phyloP scores from a whole-genome alignment of 805 yeast species.

The Wickerhamiella sorbophila region DNA sequence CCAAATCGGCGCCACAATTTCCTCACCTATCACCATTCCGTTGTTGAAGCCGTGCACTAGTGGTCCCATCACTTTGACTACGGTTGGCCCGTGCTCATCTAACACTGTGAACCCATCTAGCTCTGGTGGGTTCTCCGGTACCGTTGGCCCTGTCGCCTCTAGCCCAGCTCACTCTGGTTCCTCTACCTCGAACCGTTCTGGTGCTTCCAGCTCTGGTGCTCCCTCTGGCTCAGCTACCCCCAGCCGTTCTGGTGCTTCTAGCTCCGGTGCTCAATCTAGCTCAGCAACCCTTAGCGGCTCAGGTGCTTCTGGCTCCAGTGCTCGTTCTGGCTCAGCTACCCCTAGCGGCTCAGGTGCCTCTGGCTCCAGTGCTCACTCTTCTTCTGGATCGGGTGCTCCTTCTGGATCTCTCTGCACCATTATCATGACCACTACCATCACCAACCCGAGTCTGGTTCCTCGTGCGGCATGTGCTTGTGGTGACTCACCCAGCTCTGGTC shows the following conservation, averaged over 20 bases:
- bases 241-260: too few relatives aligned
- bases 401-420: too few relatives aligned
- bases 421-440: too few relatives aligned
- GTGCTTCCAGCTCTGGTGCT: conserved; percentile 45
- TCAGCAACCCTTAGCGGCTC: neutral
- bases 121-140: too few relatives aligned
- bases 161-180: neutral
- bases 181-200: too few relatives aligned
- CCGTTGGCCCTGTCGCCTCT: neutral
- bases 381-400: too few relatives aligned
- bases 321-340: neutral
- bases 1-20: too few relatives aligned
- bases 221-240: conserved; percentile 44
- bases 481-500: neutral
- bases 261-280: neutral
- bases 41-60: too few relatives aligned
- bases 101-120: too few relatives aligned
- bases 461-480: neutral
- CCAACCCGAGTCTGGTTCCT: too few relatives aligned
- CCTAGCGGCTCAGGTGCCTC: neutral
- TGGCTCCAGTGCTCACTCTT: neutral
- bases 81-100: neutral
- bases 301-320: neutral
- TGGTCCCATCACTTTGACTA: neutral
- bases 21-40: too few relatives aligned